Base-by-base conservation (phyloP, 2,329 filamentous ascomycete species). In the Claviceps digitariae region DNA sequence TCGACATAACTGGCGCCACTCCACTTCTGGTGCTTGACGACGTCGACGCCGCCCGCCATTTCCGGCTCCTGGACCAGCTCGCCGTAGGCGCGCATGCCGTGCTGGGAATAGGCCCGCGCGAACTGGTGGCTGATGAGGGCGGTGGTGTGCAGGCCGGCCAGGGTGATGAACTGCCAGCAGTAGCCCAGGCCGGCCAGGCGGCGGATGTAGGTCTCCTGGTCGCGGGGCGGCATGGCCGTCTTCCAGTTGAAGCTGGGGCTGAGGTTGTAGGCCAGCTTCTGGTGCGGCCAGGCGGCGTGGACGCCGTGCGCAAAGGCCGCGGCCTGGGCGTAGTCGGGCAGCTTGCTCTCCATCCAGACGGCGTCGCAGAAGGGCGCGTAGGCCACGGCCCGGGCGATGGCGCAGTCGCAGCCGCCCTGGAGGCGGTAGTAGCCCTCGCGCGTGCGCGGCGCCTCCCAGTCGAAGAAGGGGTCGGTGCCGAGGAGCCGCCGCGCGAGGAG, bases 131-230 rank as follows among this genome's bases (percentile, higher is more conserved):
- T 85, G 73, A 95, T 94, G 52, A 98, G 81, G 40, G 91, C 93
- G 4, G 89, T 96, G 57, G 89, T 95, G 77, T 98, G 93, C 66
- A 98, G 79, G 61, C 93, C 93, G 5, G 91, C 93, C 48, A 98
- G 82, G n/a, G 93, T 98, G 76, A 98, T 98, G 78, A 98, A 98
- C 72, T 98, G 93, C 93, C 93, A 98, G 81, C 89, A 95, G 81
- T 98, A 98, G 58, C 93, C 93, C 49, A 98, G 81, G 57, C 74
- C 65, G 56, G 84, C 90, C 43, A 98, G 86, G 44, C 93, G 87
- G 58, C 83, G 76, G 74, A 98, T 98, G 75, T 97, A 98, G 21
- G 93, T 98, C 74, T 95, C 89, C 74, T 98, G 93, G 69, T 97
- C 91, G 52, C 79, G 77, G 60, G 86, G 82, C 46, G 88, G 79